Evolutionary conservation across 2,329 filamentous ascomycete genomes (phyloP).

Genomic region (Clarireedia monteithiana): DNA sequence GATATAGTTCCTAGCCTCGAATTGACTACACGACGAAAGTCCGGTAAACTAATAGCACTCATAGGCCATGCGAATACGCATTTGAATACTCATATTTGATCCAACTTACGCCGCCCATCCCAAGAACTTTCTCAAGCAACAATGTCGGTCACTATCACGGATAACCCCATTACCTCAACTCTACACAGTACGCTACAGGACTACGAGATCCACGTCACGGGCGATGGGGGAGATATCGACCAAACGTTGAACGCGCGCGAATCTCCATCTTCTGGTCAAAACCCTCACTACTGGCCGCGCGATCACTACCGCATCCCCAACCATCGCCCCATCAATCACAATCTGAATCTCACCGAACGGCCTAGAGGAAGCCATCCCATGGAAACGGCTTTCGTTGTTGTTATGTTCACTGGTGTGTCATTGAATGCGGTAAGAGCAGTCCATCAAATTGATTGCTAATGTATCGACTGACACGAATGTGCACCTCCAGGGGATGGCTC

Average conservation of each 20-base stretch:
- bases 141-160: background rate
- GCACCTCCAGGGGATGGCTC: slow-evolving; percentile 30
- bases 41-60: no score
- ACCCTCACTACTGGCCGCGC: slow-evolving; percentile 38
- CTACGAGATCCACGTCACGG: slow-evolving; percentile 39
- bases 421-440: slow-evolving; percentile 34
- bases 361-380: slow-evolving; percentile 35
- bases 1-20: no score
- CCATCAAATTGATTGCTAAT: background rate
- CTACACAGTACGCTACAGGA: slow-evolving; percentile 23
- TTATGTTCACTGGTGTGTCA: slow-evolving; percentile 42
- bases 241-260: background rate
- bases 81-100: no score
- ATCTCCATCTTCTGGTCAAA: slow-evolving; percentile 4
- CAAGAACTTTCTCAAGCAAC: background rate
- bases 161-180: background rate
- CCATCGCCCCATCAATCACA: slow-evolving; percentile 38
- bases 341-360: slow-evolving; percentile 35
- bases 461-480: background rate
- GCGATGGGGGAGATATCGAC: slow-evolving; percentile 14
- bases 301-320: slow-evolving; percentile 39
- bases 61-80: no score
- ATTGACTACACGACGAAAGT: no score
- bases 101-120: no score
- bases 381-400: slow-evolving; percentile 39